Conservation (phyloP, 371 early-diverging fungal genomes). For the Rhizomucor pusillus region DNA sequence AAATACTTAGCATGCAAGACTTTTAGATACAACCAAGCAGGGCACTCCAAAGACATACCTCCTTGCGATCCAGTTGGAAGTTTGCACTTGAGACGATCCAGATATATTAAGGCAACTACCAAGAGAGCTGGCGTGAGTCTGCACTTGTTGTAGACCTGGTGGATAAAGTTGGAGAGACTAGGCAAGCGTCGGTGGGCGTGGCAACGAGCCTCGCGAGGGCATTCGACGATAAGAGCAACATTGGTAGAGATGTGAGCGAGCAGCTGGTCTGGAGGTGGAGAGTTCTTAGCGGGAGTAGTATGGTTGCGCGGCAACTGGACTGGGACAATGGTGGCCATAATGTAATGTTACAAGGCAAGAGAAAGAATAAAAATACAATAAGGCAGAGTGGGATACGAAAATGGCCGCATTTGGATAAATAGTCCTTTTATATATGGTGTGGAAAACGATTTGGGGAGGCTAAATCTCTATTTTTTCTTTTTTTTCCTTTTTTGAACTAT, state of each 20-base stretch:
- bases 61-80: slow-evolving; percentile 64
- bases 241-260: slow-evolving; percentile 13
- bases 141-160: slow-evolving; percentile 35
- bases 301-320: no score
- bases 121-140: slow-evolving; percentile 43
- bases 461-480: no score
- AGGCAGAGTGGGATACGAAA: slow-evolving; percentile 7
- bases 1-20: no score
- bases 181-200: slow-evolving; percentile 18
- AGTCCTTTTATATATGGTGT: slow-evolving; percentile 6
- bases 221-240: slow-evolving; percentile 13
- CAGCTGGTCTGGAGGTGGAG: slow-evolving; percentile 7
- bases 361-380: slow-evolving; percentile 5
- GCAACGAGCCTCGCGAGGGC: slow-evolving; percentile 11
- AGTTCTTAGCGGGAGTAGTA: slow-evolving; percentile 3
- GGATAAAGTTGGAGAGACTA: slow-evolving; percentile 29
- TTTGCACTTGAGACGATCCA: slow-evolving; percentile 61
- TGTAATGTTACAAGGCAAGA: slow-evolving; percentile 7
- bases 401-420: slow-evolving; percentile 12
- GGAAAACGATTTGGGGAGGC: no score
- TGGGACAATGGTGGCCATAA: slow-evolving; percentile 12
- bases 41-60: no score
- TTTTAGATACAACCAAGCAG: no score
- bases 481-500: slow-evolving; percentile 12
- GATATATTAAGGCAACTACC: slow-evolving; percentile 67